phyloP scores from a whole-genome alignment of 2,329 filamentous ascomycete genomes.

The Didymella pomorum region DNA sequence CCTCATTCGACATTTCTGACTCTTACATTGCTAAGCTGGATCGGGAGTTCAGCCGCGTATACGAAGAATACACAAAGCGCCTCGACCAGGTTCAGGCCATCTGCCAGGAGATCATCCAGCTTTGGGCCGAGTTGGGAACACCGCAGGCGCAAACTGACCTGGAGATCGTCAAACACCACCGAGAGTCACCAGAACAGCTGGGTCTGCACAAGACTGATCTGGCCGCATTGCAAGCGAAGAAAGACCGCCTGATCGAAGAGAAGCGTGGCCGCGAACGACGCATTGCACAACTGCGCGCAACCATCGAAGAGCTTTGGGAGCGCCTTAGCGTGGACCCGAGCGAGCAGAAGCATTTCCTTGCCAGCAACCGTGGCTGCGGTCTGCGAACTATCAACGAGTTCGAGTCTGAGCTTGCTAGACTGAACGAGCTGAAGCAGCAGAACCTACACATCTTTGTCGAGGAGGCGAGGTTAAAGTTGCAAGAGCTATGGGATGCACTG shows the following conservation, averaged over 20 bases:
- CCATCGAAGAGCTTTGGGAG: conserved; percentile 89
- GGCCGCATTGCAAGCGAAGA: conserved; percentile 72
- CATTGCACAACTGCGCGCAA: conserved; percentile 75
- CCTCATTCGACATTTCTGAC: conserved; percentile 90
- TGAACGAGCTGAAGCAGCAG: conserved; percentile 93
- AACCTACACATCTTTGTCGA: conserved; percentile 97
- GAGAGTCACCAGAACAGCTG: conserved; percentile 90
- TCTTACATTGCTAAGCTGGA: conserved; percentile 88
- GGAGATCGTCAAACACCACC: conserved; percentile 86
- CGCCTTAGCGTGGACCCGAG: conserved; percentile 82
- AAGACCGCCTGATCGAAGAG: conserved; percentile 86
- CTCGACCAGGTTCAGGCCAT: conserved; percentile 76
- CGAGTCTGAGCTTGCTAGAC: conserved; percentile 83
- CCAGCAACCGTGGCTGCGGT: conserved; percentile 88
- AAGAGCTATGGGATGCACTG: conserved; percentile 92
- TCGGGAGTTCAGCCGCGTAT: conserved; percentile 89
- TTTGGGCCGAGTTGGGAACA: conserved; percentile 95
- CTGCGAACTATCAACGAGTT: conserved; percentile 94
- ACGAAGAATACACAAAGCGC: conserved; percentile 92
- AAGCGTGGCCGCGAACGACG: conserved; percentile 84
- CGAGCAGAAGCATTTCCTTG: conserved; percentile 85
- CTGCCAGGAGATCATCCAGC: conserved; percentile 85
- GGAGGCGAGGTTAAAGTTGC: conserved; percentile 86
- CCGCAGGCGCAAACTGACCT: conserved; percentile 92
- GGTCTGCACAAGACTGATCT: conserved; percentile 91